phyloP scores from a whole-genome alignment of 2,329 filamentous ascomycete genomes.

The Apiospora sp. region DNA sequence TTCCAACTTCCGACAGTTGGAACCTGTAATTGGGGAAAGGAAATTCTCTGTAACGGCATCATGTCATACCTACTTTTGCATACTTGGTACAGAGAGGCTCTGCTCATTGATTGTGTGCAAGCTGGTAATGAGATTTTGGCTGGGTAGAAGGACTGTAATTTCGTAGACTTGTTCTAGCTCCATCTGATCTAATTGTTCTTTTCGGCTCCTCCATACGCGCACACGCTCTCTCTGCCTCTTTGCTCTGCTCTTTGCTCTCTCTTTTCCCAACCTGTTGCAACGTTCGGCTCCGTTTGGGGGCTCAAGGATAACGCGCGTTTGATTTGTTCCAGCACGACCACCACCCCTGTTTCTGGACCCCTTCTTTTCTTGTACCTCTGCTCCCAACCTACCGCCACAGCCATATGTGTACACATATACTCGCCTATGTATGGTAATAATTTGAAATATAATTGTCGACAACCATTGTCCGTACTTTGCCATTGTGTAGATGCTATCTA shows the following conservation, averaged over 20 bases:
- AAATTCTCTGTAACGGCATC: not conserved
- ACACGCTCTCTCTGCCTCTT: not conserved
- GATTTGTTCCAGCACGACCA: slow-evolving; percentile 11
- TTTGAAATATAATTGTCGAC: not conserved
- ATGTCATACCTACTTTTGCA: not conserved
- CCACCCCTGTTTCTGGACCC: slow-evolving; percentile 16
- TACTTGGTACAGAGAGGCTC: not conserved
- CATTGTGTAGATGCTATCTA: not conserved
- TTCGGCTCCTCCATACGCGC: no score
- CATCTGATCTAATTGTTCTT: not conserved
- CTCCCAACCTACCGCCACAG: not conserved
- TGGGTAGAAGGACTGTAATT: not conserved
- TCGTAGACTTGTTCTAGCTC: not conserved
- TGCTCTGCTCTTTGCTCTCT: not conserved
- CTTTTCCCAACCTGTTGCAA: not conserved
- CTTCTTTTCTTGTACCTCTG: not conserved
- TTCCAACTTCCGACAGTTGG: not conserved
- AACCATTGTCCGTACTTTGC: not conserved
- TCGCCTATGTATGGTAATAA: not conserved
- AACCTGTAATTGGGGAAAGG: not conserved
- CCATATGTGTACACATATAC: not conserved
- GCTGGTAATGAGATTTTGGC: not conserved
- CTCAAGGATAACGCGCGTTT: slow-evolving; percentile 16
- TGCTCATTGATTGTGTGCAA: not conserved
- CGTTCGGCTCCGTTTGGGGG: slow-evolving; percentile 4